A percentile compares a stretch with the other conserved stretches of the same genome.
Evolutionary conservation across 306 rosid species (phyloP).

Genomic region (Geum urbanum): DNA sequence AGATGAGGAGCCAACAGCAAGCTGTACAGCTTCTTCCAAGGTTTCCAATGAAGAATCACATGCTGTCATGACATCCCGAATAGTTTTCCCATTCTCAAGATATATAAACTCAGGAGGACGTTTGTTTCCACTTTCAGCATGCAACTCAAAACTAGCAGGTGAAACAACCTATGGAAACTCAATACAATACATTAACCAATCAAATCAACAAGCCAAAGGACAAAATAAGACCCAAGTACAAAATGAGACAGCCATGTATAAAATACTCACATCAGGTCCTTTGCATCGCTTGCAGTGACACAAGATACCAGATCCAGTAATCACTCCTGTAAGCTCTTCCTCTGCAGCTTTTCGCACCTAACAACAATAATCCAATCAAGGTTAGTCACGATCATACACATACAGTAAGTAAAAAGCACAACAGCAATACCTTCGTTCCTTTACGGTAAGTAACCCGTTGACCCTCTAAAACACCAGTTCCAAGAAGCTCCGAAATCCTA

Average conservation of each 20-base stretch:
- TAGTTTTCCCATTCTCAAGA: conserved; percentile 63
- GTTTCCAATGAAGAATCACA: conserved; percentile 42
- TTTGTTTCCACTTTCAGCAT: conserved; percentile 81
- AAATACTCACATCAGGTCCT: conserved; percentile 57
- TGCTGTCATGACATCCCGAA: conserved; percentile 70
- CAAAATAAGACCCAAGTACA: background rate
- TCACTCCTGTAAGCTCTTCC: conserved; percentile 57
- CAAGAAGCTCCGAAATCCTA: conserved; percentile 73
- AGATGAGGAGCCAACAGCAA: conserved; percentile 45
- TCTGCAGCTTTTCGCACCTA: conserved; percentile 58
- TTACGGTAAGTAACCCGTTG: conserved; percentile 57
- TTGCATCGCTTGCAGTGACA: conserved; percentile 61
- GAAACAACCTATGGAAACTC: conserved; percentile 53
- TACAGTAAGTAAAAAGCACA: background rate
- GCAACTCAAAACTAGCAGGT: conserved; percentile 77
- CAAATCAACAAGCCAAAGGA: background rate
- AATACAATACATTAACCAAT: conserved; percentile 16
- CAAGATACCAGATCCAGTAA: conserved; percentile 47
- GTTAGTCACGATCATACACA: background rate
- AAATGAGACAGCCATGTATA: conserved; percentile 9
- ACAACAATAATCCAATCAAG: conserved; percentile 3
- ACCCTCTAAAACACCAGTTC: conserved; percentile 79
- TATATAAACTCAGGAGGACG: conserved; percentile 78
- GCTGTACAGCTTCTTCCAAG: conserved; percentile 53
- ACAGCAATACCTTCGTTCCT: conserved; percentile 58